Evolutionary conservation across 495 filamentous ascomycete species (phyloP), one percentile per base, ranked within the genome.

Genomic region (Trichoderma gamsii): DNA sequence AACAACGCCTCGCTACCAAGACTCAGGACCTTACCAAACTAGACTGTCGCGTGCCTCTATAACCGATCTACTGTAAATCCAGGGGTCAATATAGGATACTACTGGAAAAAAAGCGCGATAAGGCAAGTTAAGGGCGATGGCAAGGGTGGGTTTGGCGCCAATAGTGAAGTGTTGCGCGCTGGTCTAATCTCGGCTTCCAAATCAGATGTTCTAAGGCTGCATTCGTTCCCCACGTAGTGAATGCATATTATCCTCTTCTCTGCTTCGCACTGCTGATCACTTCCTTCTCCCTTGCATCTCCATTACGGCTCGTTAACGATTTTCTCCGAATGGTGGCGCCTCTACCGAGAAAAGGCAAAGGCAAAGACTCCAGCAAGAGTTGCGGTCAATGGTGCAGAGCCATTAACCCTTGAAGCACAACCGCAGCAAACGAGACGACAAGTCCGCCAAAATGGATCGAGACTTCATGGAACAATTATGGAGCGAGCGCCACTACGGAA

Each of bases 401-500:
- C 29, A 25, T 15, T 29, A 15, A 61, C 1, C 27, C 4, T 61
- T 61, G 11, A 13, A 13, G 15, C 25, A 25, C 23, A 61, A 61
- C 56, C 5, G 56, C 56, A 61, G 23, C 27, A 61, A 23, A 25
- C 2, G 56, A 61, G 13, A 32, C 56, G 11, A 27, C 23, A 61
- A 32, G 29, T 61, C 12, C 11, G 2, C 56, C 65, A 66, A 66
- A 6, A 66, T 66, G 65, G 65, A 66, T 29, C 21, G 16, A 18
- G 43, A 49, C 2, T 66, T 66, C 27, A 66, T 66, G 65, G 27
- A 66, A 8, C 38, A 66, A 41, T 23, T 66, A 51, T 66, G 65
- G 65, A 66, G 43, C 32, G n/a, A 66, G 43, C 65, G 65, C 29
- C 38, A 44, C 9, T 66, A 66, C 25, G 65, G 65, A 12, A 66